Conservation (phyloP, 805 yeast genomes). For the Ogataea polymorpha region DNA sequence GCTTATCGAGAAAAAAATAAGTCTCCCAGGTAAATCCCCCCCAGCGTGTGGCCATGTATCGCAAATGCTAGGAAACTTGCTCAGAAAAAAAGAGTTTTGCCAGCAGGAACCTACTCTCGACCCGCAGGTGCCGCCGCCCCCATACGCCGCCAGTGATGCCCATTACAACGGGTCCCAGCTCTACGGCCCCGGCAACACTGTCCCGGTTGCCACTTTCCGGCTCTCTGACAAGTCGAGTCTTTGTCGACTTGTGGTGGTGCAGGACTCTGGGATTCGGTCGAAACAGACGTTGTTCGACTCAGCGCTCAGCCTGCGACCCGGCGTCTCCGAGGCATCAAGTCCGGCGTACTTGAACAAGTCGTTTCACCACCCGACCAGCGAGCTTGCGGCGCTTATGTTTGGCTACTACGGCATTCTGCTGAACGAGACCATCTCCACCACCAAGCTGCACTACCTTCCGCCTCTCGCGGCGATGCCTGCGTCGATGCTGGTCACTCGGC, state of each 20-base stretch:
- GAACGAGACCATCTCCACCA: constrained; percentile 41
- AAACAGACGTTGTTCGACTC: constrained; percentile 52
- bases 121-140: constrained; percentile 5
- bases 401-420: constrained; percentile 52
- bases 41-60: constrained; percentile 1
- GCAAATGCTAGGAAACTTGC: constrained; percentile 7
- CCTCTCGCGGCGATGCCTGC: constrained; percentile 36
- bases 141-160: constrained; percentile 35
- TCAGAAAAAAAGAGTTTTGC: constrained; percentile 5
- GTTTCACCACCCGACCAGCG: constrained; percentile 40
- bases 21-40: neutral
- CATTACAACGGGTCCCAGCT: constrained; percentile 43
- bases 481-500: constrained; percentile 43
- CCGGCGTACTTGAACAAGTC: constrained; percentile 25
- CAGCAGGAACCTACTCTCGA: neutral
- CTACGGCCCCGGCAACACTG: constrained; percentile 37
- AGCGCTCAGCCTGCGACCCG: constrained; percentile 19
- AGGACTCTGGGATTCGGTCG: constrained; percentile 47
- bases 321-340: constrained; percentile 1
- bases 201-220: constrained; percentile 19
- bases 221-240: constrained; percentile 23
- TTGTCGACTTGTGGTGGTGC: constrained; percentile 45
- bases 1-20: constrained; percentile 6
- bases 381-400: constrained; percentile 51
- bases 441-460: constrained; percentile 49